Conservation (phyloP, 306 rosid genomes). For the Leucaena leucocephala region DNA sequence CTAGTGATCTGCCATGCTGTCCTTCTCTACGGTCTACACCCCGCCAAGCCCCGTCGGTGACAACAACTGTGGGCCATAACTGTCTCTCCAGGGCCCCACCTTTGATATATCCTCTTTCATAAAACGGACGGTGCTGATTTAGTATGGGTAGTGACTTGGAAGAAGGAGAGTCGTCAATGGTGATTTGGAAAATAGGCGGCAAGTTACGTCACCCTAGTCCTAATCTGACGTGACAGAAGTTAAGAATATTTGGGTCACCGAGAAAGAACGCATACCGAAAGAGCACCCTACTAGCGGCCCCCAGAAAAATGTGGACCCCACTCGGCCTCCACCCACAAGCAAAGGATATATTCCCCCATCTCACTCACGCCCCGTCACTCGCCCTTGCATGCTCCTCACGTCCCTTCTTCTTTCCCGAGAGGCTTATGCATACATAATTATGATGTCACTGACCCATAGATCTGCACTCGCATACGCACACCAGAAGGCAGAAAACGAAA, state of each 20-base stretch:
- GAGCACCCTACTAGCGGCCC: slow-evolving; percentile 73
- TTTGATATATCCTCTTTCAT: slow-evolving; percentile 5
- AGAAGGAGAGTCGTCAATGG: slow-evolving; percentile 41
- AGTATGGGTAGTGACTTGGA: background rate
- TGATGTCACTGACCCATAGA: background rate
- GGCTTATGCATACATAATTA: background rate
- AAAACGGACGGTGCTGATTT: slow-evolving; percentile 44
- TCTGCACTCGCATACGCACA: background rate
- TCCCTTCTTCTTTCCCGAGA: slow-evolving; percentile 30
- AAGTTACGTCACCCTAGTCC: slow-evolving; percentile 38
- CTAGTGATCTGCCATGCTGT: slow-evolving; percentile 33
- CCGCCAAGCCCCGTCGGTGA: slow-evolving; percentile 56
- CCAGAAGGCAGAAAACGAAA: background rate
- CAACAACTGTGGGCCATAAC: slow-evolving; percentile 48
- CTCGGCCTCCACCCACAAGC: slow-evolving; percentile 78
- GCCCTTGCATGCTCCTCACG: slow-evolving; percentile 45
- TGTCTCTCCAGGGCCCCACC: slow-evolving; percentile 43
- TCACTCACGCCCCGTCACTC: slow-evolving; percentile 29
- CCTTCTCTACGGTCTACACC: slow-evolving; percentile 3
- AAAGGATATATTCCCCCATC: slow-evolving; percentile 73
- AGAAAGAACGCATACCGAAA: slow-evolving; percentile 83
- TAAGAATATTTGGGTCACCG: slow-evolving; percentile 89
- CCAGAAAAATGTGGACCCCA: slow-evolving; percentile 56
- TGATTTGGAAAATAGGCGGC: slow-evolving; percentile 27
- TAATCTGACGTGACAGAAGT: slow-evolving; percentile 63